Base-by-base conservation (phyloP, 2,329 filamentous ascomycete species). In the Aspergillus spinulosporus region DNA sequence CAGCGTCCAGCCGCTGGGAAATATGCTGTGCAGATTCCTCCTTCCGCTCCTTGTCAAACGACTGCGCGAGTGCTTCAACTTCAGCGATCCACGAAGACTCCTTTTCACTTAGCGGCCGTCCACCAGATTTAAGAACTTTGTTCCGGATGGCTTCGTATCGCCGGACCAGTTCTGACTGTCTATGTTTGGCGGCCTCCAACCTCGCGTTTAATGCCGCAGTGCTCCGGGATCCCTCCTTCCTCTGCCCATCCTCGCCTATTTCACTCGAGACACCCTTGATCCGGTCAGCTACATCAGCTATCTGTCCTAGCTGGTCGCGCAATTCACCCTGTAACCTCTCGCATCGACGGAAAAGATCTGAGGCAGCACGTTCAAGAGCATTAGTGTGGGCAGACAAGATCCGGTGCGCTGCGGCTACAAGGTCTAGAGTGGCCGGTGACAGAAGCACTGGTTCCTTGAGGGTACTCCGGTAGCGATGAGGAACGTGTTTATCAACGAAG, bases 301-400 rank as follows among this genome's bases (percentile, higher is more conserved):
- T 69, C 37, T 76, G 74, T 50, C 71, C 72, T 29, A 81, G 63
- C 61, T 81, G 79, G 45, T 79, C 76, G 9, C 69, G 67, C 64
- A 81, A 74, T 62, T 81, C 79, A 11, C 74, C 73, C 56, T 73
- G 72, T 43, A 81, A 61, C 14, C 77, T 68, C 53, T 81, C 77
- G 59, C 78, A 80, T n/a, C 78, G 75, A 36, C 78, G 76, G 68
- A 81, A 81, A n/a, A 81, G 68, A 60, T 80, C 78, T 2, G 79
- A 77, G 8, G 77, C 78, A 7, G 78, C 78, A 55, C 72, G 67
- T 52, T 78, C 76, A 4, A 81, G 67, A 9, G 72, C 65, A 52
- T 76, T 71, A 4, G 78, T 80, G 61, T 81, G 76, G 26, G 70
- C 64, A 32, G 76, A 76, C 21, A 81, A 63, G 3, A 78, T 73